Evolutionary conservation across 2,329 filamentous ascomycete genomes (phyloP).

Genomic region (Colletotrichum simmondsii): DNA sequence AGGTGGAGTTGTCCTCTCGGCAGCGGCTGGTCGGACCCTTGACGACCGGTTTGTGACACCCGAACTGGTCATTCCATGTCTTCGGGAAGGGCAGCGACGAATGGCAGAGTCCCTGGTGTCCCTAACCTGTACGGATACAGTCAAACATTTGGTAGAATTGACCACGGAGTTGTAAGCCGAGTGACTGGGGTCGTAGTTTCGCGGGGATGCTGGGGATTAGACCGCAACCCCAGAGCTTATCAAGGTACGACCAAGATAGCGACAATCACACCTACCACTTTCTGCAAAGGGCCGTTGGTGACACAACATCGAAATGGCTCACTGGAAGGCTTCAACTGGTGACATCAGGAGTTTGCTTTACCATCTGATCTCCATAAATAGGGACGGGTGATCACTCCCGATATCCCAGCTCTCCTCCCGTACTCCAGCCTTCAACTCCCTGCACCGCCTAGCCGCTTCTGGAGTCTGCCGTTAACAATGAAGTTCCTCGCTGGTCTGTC

Average conservation of each 20-base stretch:
- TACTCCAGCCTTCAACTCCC: not conserved
- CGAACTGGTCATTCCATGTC: not conserved
- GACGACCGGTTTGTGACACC: not conserved
- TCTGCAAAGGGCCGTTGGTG: conserved; percentile 22
- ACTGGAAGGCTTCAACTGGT: not conserved
- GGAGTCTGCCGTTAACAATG: conserved; percentile 6
- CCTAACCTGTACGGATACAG: not conserved
- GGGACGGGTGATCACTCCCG: not conserved
- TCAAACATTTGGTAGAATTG: no score
- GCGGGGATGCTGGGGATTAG: not conserved
- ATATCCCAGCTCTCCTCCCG: not conserved
- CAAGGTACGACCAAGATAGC: conserved; percentile 4
- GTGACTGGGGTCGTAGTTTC: not conserved
- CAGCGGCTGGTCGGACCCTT: conserved; percentile 17
- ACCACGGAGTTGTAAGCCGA: no score
- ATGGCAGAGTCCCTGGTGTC: no score
- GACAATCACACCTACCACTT: conserved; percentile 32
- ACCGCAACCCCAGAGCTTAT: not conserved
- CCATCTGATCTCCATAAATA: conserved; percentile 3
- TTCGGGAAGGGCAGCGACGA: not conserved
- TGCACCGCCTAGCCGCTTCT: no score
- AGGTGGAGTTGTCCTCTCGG: not conserved
- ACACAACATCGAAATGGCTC: not conserved
- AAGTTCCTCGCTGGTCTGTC: conserved; percentile 28
- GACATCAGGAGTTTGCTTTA: not conserved